Conservation (phyloP, 2,329 filamentous ascomycete genomes). For the Ambrosiella cleistominuta region DNA sequence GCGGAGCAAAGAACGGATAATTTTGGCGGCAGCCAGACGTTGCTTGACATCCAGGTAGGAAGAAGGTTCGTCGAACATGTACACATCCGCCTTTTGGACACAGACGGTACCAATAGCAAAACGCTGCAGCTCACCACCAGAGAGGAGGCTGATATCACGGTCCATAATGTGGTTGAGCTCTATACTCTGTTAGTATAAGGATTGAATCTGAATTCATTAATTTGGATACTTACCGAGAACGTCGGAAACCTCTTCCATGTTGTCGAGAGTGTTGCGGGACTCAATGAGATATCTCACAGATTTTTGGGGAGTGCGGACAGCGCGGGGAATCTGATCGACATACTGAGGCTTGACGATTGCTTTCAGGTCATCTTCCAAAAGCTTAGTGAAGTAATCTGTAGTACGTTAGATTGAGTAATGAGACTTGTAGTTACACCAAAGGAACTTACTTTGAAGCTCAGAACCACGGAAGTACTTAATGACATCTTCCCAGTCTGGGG, state of each 20-base stretch:
- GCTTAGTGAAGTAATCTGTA: constrained; percentile 88
- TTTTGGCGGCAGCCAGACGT: constrained; percentile 76
- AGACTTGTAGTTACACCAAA: neutral
- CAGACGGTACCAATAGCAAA: constrained; percentile 94
- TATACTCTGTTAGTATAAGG: constrained; percentile 16
- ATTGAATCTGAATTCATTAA: neutral
- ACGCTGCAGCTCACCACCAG: constrained; percentile 93
- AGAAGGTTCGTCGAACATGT: constrained; percentile 99
- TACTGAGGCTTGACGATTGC: constrained; percentile 98
- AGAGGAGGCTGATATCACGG: constrained; percentile 76
- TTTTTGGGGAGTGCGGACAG: constrained; percentile 67
- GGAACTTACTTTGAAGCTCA: constrained; percentile 70
- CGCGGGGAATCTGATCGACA: constrained; percentile 92
- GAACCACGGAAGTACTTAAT: constrained; percentile 96
- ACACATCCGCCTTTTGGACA: constrained; percentile 82
- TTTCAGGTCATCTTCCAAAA: constrained; percentile 91
- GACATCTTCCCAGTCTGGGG: constrained; percentile 97
- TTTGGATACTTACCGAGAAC: constrained; percentile 30
- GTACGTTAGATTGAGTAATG: neutral
- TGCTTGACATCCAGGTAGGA: constrained; percentile 99
- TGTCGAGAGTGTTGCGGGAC: constrained; percentile 56
- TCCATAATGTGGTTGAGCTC: constrained; percentile 82
- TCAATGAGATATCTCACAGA: constrained; percentile 64
- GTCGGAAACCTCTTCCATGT: constrained; percentile 67
- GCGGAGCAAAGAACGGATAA: constrained; percentile 79